Base-by-base conservation (phyloP, 331 rosid species). In the Phaseolus coccineus region DNA sequence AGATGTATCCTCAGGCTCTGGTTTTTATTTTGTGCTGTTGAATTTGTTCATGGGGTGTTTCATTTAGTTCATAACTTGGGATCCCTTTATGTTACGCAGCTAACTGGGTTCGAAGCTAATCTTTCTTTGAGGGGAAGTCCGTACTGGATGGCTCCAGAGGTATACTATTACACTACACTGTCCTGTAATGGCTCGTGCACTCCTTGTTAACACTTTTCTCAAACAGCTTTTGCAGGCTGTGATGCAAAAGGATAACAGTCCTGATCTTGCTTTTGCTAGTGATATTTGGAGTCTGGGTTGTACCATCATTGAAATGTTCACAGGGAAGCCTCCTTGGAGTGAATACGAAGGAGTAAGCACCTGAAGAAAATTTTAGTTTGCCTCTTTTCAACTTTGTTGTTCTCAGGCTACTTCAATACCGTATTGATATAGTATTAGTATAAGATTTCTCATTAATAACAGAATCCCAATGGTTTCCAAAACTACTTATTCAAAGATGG, bases 61-160 rank as follows among this genome's bases (percentile, higher is more conserved):
- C 57, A 61, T 39, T n/a, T 64, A 53, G 68, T 53, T 63, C 19
- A 58, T 71, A 66, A 79, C 51, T 77, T 71, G 47, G 40, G 52
- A 74, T 78, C 73, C 51, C 51, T 77, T 57, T 44, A 71, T 85
- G 65, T 71, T 87, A 39, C 63, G 69, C 85, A 92, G 94, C 89
- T 92, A 68, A 84, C 87, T 25, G 93, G 93, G 55, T 83, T 77
- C 39, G 93, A 59, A 52, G 87, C 86, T 14, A 78, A 81, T 79
- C 97, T 90, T 68, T 92, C 97, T 58, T 24, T 90, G 73, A 92
- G 59, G 83, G 97, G 97, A 83, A 88, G 93, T 84, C 97, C 94
- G 44, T 87, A 88, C 78, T 92, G 94, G 97, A 88, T 90, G 94
- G 97, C 97, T 77, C 94, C 93, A 61, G 97, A 90, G 97, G 97